Evolutionary conservation across 2,329 filamentous ascomycete genomes (phyloP).

Genomic region (Talaromyces funiculosus): DNA sequence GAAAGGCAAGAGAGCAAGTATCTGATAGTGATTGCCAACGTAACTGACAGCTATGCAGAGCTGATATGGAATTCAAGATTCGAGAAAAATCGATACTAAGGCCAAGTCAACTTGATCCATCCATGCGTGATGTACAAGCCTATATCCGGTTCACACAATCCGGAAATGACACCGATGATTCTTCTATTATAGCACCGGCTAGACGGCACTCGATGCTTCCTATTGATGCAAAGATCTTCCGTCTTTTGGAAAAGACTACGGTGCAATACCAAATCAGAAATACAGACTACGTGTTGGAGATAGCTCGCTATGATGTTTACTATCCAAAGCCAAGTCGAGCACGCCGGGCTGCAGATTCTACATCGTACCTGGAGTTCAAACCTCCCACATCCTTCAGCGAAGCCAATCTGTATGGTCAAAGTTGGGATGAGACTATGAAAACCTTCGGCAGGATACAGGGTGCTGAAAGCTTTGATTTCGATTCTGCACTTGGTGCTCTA

Average conservation of each 20-base stretch:
- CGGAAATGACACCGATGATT: constrained; percentile 9
- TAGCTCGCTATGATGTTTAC: constrained; percentile 40
- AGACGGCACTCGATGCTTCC: constrained; percentile 29
- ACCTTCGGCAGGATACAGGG: constrained; percentile 32
- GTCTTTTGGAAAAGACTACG: constrained; percentile 36
- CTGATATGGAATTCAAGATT: constrained; percentile 39
- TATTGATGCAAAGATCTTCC: constrained; percentile 21
- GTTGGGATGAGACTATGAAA: constrained; percentile 33
- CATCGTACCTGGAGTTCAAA: constrained; percentile 18
- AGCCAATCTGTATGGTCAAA: constrained; percentile 30
- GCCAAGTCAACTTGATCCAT: constrained; percentile 21
- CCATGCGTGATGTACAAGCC: constrained; percentile 27
- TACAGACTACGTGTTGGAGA: constrained; percentile 39
- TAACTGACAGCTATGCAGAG: constrained; percentile 22
- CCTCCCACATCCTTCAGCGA: constrained; percentile 25
- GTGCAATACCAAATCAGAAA: constrained; percentile 35
- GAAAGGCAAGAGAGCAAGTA: constrained; percentile 23
- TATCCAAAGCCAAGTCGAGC: constrained; percentile 9
- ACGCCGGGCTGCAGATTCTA: neutral
- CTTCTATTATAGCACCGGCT: constrained; percentile 21
- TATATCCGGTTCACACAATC: constrained; percentile 22
- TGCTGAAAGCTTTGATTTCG: constrained; percentile 27
- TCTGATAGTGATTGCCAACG: neutral
- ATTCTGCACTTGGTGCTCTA: constrained; percentile 27
- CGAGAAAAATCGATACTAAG: constrained; percentile 34